Evolutionary conservation across 192 early-diverging fungal species (phyloP).

Genomic region (Rhizophagus sp.): DNA sequence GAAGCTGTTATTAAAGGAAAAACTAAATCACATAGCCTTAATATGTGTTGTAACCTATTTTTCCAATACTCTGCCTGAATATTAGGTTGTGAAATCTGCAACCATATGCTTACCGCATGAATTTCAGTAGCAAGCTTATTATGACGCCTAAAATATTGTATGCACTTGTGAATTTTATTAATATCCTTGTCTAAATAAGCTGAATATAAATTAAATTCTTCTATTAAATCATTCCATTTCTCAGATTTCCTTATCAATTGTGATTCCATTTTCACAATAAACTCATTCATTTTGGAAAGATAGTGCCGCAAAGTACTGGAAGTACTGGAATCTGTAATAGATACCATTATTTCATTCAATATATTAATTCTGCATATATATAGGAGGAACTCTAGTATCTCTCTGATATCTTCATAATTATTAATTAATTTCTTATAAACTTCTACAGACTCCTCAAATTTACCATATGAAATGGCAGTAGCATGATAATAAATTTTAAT

Average conservation of each 20-base stretch:
- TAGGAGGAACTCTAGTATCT: neutral
- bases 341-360: neutral
- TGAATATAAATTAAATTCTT: slow-evolving; percentile 10
- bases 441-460: neutral
- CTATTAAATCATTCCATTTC: neutral
- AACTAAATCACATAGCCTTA: neutral
- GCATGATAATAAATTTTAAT: neutral
- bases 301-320: neutral
- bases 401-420: neutral
- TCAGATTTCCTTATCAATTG: neutral
- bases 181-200: slow-evolving; percentile 18
- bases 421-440: neutral
- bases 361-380: slow-evolving; percentile 17
- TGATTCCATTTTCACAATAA: neutral
- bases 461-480: neutral
- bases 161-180: neutral
- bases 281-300: neutral
- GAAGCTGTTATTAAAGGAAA: neutral
- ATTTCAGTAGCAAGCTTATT: neutral
- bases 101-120: slow-evolving; percentile 4
- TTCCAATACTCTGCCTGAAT: neutral
- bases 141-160: neutral
- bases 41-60: neutral
- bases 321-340: neutral
- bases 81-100: neutral